Conservation (phyloP, 2,329 filamentous ascomycete genomes). For the Westerdykella sp. region DNA sequence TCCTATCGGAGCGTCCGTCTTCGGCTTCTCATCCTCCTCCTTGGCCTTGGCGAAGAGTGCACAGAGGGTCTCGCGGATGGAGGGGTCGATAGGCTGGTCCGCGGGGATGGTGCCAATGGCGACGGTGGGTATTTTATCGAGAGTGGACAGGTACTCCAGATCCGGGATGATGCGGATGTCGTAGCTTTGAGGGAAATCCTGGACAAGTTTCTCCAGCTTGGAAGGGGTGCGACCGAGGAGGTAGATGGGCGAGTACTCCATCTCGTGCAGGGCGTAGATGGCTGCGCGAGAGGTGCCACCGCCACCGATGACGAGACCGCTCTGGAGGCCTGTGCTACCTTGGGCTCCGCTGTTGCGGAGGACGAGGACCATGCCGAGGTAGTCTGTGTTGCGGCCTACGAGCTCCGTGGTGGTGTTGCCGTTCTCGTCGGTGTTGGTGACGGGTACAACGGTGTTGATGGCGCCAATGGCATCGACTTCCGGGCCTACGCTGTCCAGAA, state of each 20-base stretch:
- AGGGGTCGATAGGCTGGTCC: slow-evolving; percentile 70
- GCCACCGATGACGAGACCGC: slow-evolving; percentile 79
- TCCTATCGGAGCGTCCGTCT: slow-evolving; percentile 15
- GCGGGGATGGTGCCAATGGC: slow-evolving; percentile 89
- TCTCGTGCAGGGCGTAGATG: slow-evolving; percentile 76
- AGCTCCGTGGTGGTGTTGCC: slow-evolving; percentile 49
- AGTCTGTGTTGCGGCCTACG: slow-evolving; percentile 90
- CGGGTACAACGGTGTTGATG: slow-evolving; percentile 83
- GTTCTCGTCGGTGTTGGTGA: slow-evolving; percentile 34
- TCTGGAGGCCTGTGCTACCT: slow-evolving; percentile 36
- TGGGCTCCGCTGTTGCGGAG: slow-evolving; percentile 59
- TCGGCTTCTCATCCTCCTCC: slow-evolving; percentile 9
- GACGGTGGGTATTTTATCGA: slow-evolving; percentile 55
- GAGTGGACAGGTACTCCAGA: slow-evolving; percentile 42
- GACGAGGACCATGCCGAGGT: slow-evolving; percentile 80
- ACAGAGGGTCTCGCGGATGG: slow-evolving; percentile 60
- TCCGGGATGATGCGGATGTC: slow-evolving; percentile 54
- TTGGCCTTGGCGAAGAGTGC: slow-evolving; percentile 43
- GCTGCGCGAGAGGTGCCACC: slow-evolving; percentile 90
- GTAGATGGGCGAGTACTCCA: slow-evolving; percentile 82
- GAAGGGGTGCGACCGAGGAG: slow-evolving; percentile 69
- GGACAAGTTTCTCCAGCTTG: slow-evolving; percentile 62
- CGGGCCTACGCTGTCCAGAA: slow-evolving; percentile 73
- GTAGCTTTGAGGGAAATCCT: slow-evolving; percentile 68
- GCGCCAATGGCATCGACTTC: slow-evolving; percentile 81